These are phyloP conservation scores for Lodderomyces metapsilosis DNA, from an alignment of 1,139 yeast genomes.

Conservation along the genomic window DNA sequence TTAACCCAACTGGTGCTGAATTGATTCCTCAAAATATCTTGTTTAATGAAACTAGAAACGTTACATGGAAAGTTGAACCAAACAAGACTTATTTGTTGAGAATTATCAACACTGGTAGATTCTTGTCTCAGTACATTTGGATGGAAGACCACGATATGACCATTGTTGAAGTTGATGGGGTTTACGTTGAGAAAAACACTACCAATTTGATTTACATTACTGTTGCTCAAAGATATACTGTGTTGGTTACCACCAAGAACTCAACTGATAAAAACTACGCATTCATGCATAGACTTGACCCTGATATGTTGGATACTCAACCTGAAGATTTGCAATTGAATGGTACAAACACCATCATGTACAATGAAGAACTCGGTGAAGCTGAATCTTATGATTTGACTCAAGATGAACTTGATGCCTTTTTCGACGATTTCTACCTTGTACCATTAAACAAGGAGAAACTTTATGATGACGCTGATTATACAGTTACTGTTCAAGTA, in stretches of 20 bases:
- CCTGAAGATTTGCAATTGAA: constrained; percentile 54
- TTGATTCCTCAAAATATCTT: constrained; percentile 70
- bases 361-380: constrained; percentile 31
- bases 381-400: constrained; percentile 22
- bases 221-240: constrained; percentile 71
- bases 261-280: constrained; percentile 52
- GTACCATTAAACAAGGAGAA: constrained; percentile 41
- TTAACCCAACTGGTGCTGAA: constrained; percentile 82
- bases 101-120: constrained; percentile 64
- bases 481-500: constrained; percentile 55
- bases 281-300: constrained; percentile 61
- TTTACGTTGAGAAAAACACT: constrained; percentile 54
- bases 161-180: constrained; percentile 74
- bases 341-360: constrained; percentile 54
- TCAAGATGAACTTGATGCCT: constrained; percentile 21
- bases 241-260: constrained; percentile 55
- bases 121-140: constrained; percentile 67
- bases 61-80: constrained; percentile 56
- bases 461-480: constrained; percentile 58
- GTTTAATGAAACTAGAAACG: constrained; percentile 63
- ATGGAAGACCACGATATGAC: constrained; percentile 67
- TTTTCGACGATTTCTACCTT: constrained; percentile 58
- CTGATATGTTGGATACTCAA: constrained; percentile 62
- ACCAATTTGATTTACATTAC: constrained; percentile 62
- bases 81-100: constrained; percentile 63